Base-by-base conservation (phyloP, 306 rosid genomes). In the Vigna mungo region DNA sequence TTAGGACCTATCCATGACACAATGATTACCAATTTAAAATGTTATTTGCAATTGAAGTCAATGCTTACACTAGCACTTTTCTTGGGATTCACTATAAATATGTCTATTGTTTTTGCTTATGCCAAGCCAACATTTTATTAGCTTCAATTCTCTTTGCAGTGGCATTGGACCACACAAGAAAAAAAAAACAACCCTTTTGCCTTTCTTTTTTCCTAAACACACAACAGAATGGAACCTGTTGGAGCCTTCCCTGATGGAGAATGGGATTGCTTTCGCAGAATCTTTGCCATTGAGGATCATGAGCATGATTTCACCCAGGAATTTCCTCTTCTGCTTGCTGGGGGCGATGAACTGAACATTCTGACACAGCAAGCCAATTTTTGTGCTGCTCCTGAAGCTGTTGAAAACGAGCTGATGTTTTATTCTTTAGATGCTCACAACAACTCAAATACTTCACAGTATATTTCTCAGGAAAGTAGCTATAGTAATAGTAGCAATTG, bases 221-320 rank as follows among this genome's bases (percentile, higher is more conserved):
- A 39, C 0, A 67, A 32, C 62, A 23, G n/a, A 67, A 93, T 91
- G 98, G 98, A 93, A 76, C 43, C 82, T 67, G 48, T 84, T 65
- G 98, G 91, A 73, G 86, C 85, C 44, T 86, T 93, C 69, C 79
- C 84, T 43, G 87, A 87, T 65, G 93, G 89, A 60, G 98, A 90
- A 71, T 91, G 93, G 93, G 96, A 88, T 34, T 87, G 81, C 61
- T 77, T 89, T 54, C 63, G 72, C 61, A 47, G 59, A 77, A 82
- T 90, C 77, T 88, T 90, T 80, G 77, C 86, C 0, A 32, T 60
- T 43, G 91, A 89, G 37, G 93, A 87, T 71, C 78, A 87, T 54
- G 59, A 9, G 60, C 27, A 18, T 20, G 87, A 86, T 16, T 83
- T 79, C 87, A 61, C 87, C 9, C 82, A 87, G 1, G 87, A 85